Conservation (phyloP, 2,329 filamentous ascomycete species). For the Sporothrix variecibatus region DNA sequence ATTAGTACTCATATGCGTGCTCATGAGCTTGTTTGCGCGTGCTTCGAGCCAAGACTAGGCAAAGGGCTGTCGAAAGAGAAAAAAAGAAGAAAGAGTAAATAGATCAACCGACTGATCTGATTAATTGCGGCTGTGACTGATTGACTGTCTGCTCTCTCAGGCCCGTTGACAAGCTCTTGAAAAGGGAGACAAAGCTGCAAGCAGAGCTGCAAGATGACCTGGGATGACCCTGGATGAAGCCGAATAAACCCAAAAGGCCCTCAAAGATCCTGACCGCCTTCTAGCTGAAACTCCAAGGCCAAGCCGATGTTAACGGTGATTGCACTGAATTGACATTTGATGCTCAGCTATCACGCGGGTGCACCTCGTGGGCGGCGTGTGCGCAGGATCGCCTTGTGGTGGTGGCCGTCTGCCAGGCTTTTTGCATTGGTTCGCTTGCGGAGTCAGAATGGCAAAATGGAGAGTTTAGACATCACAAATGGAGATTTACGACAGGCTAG, state of each 20-base stretch:
- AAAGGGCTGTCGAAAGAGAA: neutral
- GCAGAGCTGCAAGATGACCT: neutral
- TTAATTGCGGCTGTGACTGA: neutral
- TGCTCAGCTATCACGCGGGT: neutral
- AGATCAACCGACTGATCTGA: neutral
- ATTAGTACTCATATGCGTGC: neutral
- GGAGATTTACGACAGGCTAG: neutral
- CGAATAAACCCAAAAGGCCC: neutral
- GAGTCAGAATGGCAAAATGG: neutral
- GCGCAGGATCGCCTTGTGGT: neutral
- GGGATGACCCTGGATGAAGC: too few species aligned
- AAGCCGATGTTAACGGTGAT: neutral
- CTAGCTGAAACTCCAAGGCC: neutral
- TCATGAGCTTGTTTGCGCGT: neutral
- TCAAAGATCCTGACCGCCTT: neutral
- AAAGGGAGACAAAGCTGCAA: neutral
- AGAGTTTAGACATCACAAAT: neutral
- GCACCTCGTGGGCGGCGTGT: neutral
- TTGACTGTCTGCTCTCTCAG: neutral
- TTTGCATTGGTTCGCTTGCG: neutral
- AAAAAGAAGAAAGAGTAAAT: neutral
- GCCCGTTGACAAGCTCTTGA: neutral
- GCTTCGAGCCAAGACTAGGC: conserved; percentile 11
- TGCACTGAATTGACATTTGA: neutral
- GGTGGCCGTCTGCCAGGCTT: neutral